Evolutionary conservation across 139 green algal species (phyloP).

Genomic region (Monoraphidium neglectum): DNA sequence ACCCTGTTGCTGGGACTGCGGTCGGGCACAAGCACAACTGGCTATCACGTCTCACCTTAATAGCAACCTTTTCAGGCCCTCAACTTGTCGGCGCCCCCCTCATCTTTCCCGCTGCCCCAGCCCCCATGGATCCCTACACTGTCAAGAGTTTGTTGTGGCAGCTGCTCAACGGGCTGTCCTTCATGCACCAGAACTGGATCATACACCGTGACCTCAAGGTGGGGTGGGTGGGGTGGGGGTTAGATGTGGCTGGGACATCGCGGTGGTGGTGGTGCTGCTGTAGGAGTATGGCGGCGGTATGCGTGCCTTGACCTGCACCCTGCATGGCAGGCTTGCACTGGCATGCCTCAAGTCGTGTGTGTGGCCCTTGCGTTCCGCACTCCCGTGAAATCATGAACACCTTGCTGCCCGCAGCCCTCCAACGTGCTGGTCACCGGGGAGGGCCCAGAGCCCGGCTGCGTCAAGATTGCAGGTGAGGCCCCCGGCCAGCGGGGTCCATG

Average conservation of each 20-base stretch:
- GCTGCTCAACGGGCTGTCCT: constrained; percentile 67
- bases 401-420: constrained; percentile 43
- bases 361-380: not conserved
- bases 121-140: constrained; percentile 55
- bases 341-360: not conserved
- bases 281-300: too few species aligned
- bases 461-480: constrained; percentile 74
- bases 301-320: too few species aligned
- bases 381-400: not conserved
- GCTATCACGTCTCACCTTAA: too few species aligned
- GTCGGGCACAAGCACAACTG: too few species aligned
- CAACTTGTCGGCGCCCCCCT: not conserved
- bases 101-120: constrained; percentile 10
- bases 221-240: not conserved
- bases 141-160: constrained; percentile 80
- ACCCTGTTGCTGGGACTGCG: too few species aligned
- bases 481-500: too few species aligned
- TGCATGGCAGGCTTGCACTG: not conserved
- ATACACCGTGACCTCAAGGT: constrained; percentile 83
- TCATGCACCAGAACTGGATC: constrained; percentile 76
- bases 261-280: too few species aligned
- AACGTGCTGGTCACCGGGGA: constrained; percentile 79
- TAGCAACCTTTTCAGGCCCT: too few species aligned
- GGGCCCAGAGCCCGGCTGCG: constrained; percentile 44
- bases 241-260: too few species aligned